Evolutionary conservation across 805 yeast genomes (phyloP).

Genomic region (Huiozyma naganishii): DNA sequence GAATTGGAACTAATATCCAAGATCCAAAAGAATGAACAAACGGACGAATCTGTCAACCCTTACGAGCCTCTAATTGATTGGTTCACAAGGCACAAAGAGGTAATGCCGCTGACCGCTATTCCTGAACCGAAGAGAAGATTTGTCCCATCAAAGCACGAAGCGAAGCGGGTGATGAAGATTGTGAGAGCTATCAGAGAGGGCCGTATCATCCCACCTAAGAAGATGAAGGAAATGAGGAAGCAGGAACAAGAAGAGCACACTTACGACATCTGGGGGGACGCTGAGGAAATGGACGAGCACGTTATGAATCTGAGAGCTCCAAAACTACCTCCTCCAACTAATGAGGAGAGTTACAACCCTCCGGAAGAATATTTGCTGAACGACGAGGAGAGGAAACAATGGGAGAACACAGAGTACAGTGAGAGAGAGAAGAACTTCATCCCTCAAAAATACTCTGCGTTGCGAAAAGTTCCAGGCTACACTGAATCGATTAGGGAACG

Average conservation of each 20-base stretch:
- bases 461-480: conserved; percentile 92
- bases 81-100: conserved; percentile 78
- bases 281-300: conserved; percentile 53
- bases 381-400: conserved; percentile 63
- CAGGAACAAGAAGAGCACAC: conserved; percentile 43
- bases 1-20: conserved; percentile 82
- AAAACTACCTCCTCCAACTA: conserved; percentile 87
- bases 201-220: conserved; percentile 68
- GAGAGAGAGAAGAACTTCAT: conserved; percentile 72
- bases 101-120: conserved; percentile 84
- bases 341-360: conserved; percentile 94
- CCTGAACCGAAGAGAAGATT: conserved; percentile 98
- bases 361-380: conserved; percentile 86
- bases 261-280: conserved; percentile 82
- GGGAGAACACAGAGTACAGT: conserved; percentile 58
- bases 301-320: conserved; percentile 92
- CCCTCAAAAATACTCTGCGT: conserved; percentile 71
- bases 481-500: conserved; percentile 75
- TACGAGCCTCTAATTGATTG: conserved; percentile 92
- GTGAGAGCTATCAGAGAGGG: conserved; percentile 96
- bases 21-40: conserved; percentile 74
- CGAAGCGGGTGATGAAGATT: conserved; percentile 90
- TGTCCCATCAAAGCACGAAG: conserved; percentile 94
- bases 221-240: conserved; percentile 38
- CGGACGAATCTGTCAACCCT: conserved; percentile 72